phyloP scores from a whole-genome alignment of 106 monocot species.

The Dioscorea dumetorum region DNA sequence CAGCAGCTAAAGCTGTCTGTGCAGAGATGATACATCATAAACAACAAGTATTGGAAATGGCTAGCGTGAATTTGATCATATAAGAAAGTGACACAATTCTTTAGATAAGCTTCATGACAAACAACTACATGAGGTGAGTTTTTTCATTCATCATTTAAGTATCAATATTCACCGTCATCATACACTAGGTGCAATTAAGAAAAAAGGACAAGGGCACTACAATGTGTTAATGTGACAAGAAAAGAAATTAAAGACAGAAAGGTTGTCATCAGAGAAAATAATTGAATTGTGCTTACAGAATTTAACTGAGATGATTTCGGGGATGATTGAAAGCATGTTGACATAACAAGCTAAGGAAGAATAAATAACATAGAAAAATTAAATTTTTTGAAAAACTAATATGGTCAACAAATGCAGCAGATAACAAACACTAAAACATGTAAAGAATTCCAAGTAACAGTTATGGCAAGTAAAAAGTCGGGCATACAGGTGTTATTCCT shows the following conservation, averaged over 20 bases:
- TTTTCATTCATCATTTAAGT: background rate
- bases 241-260: no score
- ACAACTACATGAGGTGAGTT: background rate
- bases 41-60: background rate
- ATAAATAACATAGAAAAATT: background rate
- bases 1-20: conserved; percentile 70
- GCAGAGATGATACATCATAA: background rate
- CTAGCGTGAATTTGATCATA: background rate
- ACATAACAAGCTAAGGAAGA: no score
- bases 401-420: background rate
- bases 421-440: background rate
- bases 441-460: background rate
- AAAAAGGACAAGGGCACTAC: no score
- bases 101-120: background rate
- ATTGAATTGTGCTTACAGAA: no score
- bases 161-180: no score
- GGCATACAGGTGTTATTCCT: conserved; percentile 65
- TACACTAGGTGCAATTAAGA: no score
- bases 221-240: no score
- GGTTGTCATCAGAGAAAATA: no score
- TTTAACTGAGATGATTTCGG: no score
- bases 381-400: conserved; percentile 29
- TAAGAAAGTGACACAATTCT: background rate
- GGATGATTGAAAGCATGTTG: no score
- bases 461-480: background rate